A percentile compares a stretch with the other conserved stretches of the same genome.
Conservation (phyloP, 805 yeast species). For the Metschnikowia kofuensis region DNA sequence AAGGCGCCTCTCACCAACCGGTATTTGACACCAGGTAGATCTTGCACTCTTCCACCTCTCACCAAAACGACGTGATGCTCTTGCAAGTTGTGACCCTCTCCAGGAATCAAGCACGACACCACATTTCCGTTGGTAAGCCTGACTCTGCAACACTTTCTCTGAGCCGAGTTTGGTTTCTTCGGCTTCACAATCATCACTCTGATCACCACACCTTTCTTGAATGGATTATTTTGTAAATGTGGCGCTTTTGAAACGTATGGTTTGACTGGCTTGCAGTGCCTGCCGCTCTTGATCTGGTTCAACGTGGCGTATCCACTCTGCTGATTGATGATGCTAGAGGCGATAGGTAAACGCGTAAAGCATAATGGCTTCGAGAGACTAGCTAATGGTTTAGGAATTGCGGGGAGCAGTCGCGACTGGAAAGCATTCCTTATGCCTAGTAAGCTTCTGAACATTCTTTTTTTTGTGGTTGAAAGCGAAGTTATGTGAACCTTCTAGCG, state of each 20-base stretch:
- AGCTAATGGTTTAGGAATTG: constrained; percentile 3
- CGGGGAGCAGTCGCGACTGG: constrained; percentile 1
- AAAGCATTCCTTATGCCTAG: constrained; percentile 10
- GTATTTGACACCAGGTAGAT: constrained; percentile 97
- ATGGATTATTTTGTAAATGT: constrained; percentile 78
- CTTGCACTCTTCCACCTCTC: constrained; percentile 98
- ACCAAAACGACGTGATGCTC: constrained; percentile 95
- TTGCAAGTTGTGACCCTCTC: constrained; percentile 97
- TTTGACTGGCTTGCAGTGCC: constrained; percentile 45
- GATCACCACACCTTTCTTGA: constrained; percentile 88
- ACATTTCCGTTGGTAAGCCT: constrained; percentile 86
- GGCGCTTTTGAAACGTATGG: constrained; percentile 65
- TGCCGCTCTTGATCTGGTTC: constrained; percentile 74
- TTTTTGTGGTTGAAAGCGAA: neutral
- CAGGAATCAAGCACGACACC: constrained; percentile 92
- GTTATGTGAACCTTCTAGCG: neutral
- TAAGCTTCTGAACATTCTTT: constrained; percentile 15
- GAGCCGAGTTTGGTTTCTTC: constrained; percentile 97
- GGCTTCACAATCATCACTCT: constrained; percentile 95
- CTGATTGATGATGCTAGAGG: constrained; percentile 7
- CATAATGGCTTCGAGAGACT: constrained; percentile 4
- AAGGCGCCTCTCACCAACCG: constrained; percentile 89
- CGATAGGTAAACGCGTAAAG: constrained; percentile 1
- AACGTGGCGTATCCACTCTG: constrained; percentile 64
- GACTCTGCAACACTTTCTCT: constrained; percentile 95